phyloP scores from a whole-genome alignment of 257 asterid genomes.

The Verbascum thapsus region DNA sequence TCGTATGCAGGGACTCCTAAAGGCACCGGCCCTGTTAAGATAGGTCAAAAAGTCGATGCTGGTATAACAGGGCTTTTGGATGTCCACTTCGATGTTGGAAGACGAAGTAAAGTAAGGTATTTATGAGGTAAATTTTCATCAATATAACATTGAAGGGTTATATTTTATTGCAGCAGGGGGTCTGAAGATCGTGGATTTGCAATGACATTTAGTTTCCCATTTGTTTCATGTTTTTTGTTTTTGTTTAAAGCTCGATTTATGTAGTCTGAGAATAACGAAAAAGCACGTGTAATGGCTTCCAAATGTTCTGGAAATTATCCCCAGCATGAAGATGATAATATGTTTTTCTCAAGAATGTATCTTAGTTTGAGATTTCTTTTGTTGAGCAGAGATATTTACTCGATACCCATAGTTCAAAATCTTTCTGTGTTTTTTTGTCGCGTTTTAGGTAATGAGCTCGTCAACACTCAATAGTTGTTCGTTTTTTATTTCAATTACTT shows the following conservation, averaged over 20 bases:
- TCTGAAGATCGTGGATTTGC: conserved; percentile 7
- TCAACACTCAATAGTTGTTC: too few species aligned
- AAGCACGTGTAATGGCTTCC: conserved; percentile 13
- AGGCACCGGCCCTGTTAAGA: conserved; percentile 88
- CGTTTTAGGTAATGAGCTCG: too few species aligned
- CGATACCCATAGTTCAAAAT: too few species aligned
- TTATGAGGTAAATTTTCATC: conserved; percentile 27
- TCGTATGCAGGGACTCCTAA: conserved; percentile 78
- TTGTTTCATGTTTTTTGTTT: background rate
- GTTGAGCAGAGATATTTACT: too few species aligned
- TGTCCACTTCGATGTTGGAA: conserved; percentile 69
- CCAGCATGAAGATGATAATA: too few species aligned
- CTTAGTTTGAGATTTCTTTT: too few species aligned
- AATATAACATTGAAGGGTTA: background rate
- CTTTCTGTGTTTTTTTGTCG: too few species aligned
- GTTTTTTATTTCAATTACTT: too few species aligned
- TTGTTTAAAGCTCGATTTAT: too few species aligned
- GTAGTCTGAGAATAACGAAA: conserved; percentile 7
- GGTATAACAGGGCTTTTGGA: conserved; percentile 85
- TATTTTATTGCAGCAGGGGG: background rate
- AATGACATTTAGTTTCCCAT: conserved; percentile 1
- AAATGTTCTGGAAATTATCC: background rate
- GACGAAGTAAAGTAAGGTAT: conserved; percentile 44
- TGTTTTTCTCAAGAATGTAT: too few species aligned
- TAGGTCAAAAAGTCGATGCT: conserved; percentile 87